These are phyloP conservation scores for Chaetomium tenue DNA, from an alignment of 495 filamentous ascomycete species.

Conservation along the genomic window DNA sequence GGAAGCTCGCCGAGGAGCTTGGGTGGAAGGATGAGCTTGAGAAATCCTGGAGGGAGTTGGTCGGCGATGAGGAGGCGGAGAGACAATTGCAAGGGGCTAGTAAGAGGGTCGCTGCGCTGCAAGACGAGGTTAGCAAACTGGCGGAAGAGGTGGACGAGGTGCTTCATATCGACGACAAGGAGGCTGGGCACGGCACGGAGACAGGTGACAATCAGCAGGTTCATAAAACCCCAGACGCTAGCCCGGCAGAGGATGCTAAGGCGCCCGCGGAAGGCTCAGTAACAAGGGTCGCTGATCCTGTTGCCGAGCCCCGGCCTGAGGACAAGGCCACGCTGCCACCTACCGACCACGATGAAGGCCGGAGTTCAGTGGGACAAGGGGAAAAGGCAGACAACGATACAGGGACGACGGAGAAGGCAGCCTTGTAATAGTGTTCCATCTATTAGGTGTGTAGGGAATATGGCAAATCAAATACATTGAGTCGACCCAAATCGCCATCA, in stretches of 20 bases:
- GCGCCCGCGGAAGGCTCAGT: not conserved
- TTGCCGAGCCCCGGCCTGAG: not conserved
- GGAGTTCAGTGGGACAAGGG: not conserved
- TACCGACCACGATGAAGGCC: not conserved
- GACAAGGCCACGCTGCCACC: not conserved
- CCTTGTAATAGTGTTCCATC: not conserved
- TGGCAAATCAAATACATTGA: no score
- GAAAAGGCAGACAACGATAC: not conserved
- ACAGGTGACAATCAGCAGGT: not conserved
- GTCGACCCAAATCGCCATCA: no score
- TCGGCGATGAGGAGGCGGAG: conserved; percentile 45
- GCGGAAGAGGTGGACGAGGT: conserved; percentile 39
- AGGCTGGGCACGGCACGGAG: conserved; percentile 23
- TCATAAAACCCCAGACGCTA: not conserved
- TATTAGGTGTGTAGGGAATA: not conserved
- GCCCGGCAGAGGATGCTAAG: not conserved
- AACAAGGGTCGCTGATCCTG: not conserved
- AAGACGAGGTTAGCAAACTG: conserved; percentile 40
- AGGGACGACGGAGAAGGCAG: not conserved
- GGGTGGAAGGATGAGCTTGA: conserved; percentile 90
- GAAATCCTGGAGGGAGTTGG: conserved; percentile 40
- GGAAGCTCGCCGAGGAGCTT: conserved; percentile 73
- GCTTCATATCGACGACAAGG: conserved; percentile 36
- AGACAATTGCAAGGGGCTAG: conserved; percentile 36
- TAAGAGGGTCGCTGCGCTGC: conserved; percentile 29